Base-by-base conservation (phyloP, 768 basidiomycete species). In the Leccinum broughii region DNA sequence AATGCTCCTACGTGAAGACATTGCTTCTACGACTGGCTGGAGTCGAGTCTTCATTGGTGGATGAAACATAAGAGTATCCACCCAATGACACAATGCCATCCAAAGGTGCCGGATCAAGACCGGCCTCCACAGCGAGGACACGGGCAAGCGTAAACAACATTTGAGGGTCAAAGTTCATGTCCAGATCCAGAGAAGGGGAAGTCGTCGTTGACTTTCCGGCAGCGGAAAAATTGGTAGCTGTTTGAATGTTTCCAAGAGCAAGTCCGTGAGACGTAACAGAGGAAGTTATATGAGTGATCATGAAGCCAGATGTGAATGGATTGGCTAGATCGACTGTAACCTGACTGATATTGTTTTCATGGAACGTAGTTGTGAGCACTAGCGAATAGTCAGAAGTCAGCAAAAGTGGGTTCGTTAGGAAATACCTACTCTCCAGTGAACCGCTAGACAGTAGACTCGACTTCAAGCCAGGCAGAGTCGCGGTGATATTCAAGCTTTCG, bases 141-240 rank as follows among this genome's bases (percentile, higher is more conserved):
- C 88, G 82, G 34, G 87, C 87, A 24, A 91, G 76, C 0, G 88
- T 87, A 70, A 92, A 91, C 39, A 92, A 75, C n/a, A 81, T 75
- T 9, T 83, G 71, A 20, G 88, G 87, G 63, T 89, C 84, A 62
- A 86, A 80, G 68, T 90, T 88, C 82, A 90, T 82, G 65, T 83
- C 74, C 56, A 90, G 73, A 59, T 84, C 74, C 59, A 91, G 75
- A 6, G 68, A 68, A 8, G 89, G 88, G 2, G 86, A 88, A 34
- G 77, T 73, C 3, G 82, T 85, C 3, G 78, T 82, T 5, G 78
- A 72, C 61, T 85, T 84, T 10, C 87, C 85, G 6, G 77, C 66
- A 0, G 82, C 77, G 13, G 69, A 70, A 67, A 90, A 88, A 62
- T 80, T 76, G 2, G 77, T 83, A 6, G 73, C 64, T 9, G 82